Percentiles rank a stretch among this genome's conserved stretches.
phyloP scores from a whole-genome alignment of 2,329 filamentous ascomycete genomes.

The Aureobasidium sp. region DNA sequence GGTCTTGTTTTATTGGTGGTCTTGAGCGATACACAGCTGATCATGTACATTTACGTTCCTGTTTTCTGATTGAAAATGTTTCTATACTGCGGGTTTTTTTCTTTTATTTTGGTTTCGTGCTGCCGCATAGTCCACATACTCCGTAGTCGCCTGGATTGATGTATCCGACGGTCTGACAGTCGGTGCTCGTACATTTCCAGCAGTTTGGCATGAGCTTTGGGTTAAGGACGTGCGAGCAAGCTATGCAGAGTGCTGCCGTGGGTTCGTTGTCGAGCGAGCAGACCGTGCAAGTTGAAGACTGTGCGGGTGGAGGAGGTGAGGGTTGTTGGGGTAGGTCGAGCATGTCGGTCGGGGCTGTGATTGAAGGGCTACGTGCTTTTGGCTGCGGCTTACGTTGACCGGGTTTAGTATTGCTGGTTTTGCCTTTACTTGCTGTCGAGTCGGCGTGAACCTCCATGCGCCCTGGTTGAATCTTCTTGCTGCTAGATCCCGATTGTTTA shows the following conservation, averaged over 20 bases:
- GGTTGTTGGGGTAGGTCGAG: not conserved
- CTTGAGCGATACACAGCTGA: not conserved
- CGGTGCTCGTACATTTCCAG: conserved; percentile 57
- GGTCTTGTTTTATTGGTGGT: no score
- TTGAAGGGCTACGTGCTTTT: not conserved
- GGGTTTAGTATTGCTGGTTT: not conserved
- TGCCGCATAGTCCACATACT: conserved; percentile 62
- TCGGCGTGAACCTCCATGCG: conserved; percentile 14
- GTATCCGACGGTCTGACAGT: conserved; percentile 54
- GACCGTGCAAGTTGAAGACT: conserved; percentile 43
- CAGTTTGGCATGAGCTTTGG: conserved; percentile 44
- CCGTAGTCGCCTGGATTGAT: conserved; percentile 64
- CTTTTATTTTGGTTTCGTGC: not conserved
- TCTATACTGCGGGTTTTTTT: not conserved
- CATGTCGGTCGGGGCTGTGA: conserved; percentile 3
- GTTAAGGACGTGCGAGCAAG: conserved; percentile 65
- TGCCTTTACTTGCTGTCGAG: conserved; percentile 18
- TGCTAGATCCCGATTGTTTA: not conserved
- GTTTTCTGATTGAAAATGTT: no score
- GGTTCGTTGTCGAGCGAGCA: conserved; percentile 62
- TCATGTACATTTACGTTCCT: not conserved
- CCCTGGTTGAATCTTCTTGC: not conserved
- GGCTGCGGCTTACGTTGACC: not conserved
- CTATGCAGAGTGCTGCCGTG: conserved; percentile 52
- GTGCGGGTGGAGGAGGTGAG: not conserved